A percentile compares a stretch with the other conserved stretches of the same genome.
Evolutionary conservation across 805 yeast species (phyloP).

Genomic region (Schwanniomyces occidentalis): DNA sequence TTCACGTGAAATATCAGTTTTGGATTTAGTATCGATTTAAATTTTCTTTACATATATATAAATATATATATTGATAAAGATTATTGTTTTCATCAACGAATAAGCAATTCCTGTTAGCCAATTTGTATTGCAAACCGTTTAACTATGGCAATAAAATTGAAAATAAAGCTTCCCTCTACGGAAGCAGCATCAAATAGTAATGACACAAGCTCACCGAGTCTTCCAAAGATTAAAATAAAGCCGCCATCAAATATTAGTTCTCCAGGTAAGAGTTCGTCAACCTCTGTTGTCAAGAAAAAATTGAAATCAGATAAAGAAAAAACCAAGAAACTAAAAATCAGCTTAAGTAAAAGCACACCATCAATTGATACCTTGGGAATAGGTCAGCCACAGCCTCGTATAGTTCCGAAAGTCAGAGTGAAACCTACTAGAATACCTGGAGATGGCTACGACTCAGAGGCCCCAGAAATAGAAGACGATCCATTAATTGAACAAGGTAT

Average conservation of each 20-base stretch:
- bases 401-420: constrained; percentile 49
- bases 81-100: too few species aligned
- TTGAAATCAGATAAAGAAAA: constrained; percentile 13
- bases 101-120: background rate
- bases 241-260: constrained; percentile 14
- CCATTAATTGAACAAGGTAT: constrained; percentile 89
- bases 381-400: constrained; percentile 3
- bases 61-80: too few species aligned
- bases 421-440: constrained; percentile 76
- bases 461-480: constrained; percentile 93
- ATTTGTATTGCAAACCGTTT: background rate
- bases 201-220: background rate
- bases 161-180: constrained; percentile 18
- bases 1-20: too few species aligned
- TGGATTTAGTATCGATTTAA: too few species aligned
- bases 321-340: constrained; percentile 25
- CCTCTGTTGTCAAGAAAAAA: constrained; percentile 7
- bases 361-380: constrained; percentile 1
- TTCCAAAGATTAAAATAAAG: constrained; percentile 19
- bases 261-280: background rate
- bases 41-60: too few species aligned
- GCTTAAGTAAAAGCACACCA: constrained; percentile 7
- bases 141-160: constrained; percentile 21
- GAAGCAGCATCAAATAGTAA: constrained; percentile 4
- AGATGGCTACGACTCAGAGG: constrained; percentile 96